These are phyloP conservation scores for Zymoseptoria tritici DNA, from an alignment of 2,329 filamentous ascomycete genomes.

Conservation along the genomic window DNA sequence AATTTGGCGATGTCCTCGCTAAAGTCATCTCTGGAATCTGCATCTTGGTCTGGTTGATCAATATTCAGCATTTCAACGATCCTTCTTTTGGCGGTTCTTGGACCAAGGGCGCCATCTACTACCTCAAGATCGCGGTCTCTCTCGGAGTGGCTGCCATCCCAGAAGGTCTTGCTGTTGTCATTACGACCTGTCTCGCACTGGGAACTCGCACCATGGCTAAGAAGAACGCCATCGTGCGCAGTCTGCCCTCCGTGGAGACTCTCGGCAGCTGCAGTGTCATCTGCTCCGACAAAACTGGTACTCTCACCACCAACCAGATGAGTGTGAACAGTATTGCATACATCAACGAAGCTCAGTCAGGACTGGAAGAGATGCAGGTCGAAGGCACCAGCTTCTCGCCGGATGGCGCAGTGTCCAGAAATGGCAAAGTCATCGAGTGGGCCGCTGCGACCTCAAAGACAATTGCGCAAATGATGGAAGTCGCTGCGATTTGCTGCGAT, in stretches of 20 bases:
- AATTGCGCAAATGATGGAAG: constrained; percentile 66
- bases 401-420: constrained; percentile 59
- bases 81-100: constrained; percentile 78
- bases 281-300: constrained; percentile 98
- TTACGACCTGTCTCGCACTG: constrained; percentile 94
- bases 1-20: constrained; percentile 90
- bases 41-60: constrained; percentile 94
- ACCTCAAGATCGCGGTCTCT: constrained; percentile 97
- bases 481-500: constrained; percentile 78
- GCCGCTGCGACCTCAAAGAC: constrained; percentile 66
- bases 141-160: constrained; percentile 96
- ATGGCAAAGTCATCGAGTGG: constrained; percentile 62
- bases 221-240: constrained; percentile 95
- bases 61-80: constrained; percentile 94
- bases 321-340: constrained; percentile 91
- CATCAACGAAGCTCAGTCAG: constrained; percentile 63
- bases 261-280: constrained; percentile 98
- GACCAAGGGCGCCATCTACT: constrained; percentile 97
- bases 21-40: constrained; percentile 99
- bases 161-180: constrained; percentile 93
- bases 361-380: constrained; percentile 78
- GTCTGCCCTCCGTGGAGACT: constrained; percentile 92
- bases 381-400: constrained; percentile 91
- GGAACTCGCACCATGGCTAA: constrained; percentile 98
- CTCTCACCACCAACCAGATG: constrained; percentile 98